Conservation (phyloP, 2,329 filamentous ascomycete genomes). For the Sporothrix brunneoviolacea region DNA sequence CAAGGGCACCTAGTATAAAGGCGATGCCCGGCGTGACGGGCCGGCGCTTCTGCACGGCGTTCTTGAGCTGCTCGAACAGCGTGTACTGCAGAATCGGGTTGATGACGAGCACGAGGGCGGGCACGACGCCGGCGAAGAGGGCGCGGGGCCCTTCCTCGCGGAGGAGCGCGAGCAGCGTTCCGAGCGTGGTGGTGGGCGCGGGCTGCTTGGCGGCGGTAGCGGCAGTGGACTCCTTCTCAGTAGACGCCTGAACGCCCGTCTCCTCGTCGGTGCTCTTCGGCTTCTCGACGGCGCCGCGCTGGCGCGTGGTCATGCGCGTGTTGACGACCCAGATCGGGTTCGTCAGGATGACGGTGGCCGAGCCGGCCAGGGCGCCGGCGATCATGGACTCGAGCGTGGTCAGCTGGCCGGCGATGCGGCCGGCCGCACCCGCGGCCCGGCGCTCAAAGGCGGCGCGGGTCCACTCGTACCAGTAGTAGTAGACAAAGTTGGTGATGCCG, state of each 20-base stretch:
- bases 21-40: conserved; percentile 73
- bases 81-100: conserved; percentile 99
- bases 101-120: conserved; percentile 88
- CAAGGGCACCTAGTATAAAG: conserved; percentile 84
- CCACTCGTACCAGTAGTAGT: conserved; percentile 99
- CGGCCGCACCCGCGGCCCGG: conserved; percentile 54
- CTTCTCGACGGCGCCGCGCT: conserved; percentile 36
- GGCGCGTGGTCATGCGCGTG: conserved; percentile 92
- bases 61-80: conserved; percentile 97
- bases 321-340: conserved; percentile 99
- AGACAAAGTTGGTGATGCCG: conserved; percentile 97
- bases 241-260: conserved; percentile 20
- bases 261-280: conserved; percentile 12
- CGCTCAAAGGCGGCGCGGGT: conserved; percentile 79
- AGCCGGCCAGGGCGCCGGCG: conserved; percentile 87
- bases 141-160: conserved; percentile 76
- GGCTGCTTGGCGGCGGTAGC: conserved; percentile 35
- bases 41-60: conserved; percentile 60
- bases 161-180: conserved; percentile 73
- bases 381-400: conserved; percentile 92
- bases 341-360: conserved; percentile 88
- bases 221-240: conserved; percentile 21
- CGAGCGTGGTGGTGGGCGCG: conserved; percentile 62
- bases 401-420: conserved; percentile 68
- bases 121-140: conserved; percentile 86